A percentile compares a stretch with the other conserved stretches of the same genome.
Conservation (phyloP, 2,329 filamentous ascomycete genomes). For the Alternaria sp. region DNA sequence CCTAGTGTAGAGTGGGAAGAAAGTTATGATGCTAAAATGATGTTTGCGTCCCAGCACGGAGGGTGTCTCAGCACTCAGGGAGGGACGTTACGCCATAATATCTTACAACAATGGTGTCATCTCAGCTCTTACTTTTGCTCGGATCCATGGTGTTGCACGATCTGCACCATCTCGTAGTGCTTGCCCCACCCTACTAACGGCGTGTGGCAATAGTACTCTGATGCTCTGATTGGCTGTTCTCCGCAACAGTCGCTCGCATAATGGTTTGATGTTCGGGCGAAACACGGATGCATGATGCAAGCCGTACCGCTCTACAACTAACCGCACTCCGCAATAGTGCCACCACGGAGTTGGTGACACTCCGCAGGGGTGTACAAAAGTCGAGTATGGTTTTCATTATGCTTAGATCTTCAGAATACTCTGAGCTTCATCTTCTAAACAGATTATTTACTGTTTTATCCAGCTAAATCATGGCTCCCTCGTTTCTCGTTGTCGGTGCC, state of each 20-base stretch:
- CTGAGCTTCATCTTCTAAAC: not conserved
- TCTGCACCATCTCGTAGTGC: not conserved
- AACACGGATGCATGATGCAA: too few relatives aligned
- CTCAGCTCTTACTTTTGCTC: not conserved
- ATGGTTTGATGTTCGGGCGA: not conserved
- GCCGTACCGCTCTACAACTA: too few relatives aligned
- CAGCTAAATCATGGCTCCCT: conserved; percentile 10
- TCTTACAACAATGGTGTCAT: not conserved
- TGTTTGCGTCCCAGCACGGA: too few relatives aligned
- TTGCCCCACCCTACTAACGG: not conserved
- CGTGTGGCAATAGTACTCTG: not conserved
- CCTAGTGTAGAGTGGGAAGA: too few relatives aligned
- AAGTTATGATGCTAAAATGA: too few relatives aligned
- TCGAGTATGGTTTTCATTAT: not conserved
- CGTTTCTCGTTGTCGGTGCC: conserved; percentile 24
- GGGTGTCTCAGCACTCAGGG: too few relatives aligned
- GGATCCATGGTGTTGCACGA: not conserved
- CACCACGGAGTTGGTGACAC: not conserved
- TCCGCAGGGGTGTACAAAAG: not conserved
- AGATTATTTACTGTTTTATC: too few relatives aligned
- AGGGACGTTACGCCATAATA: not conserved
- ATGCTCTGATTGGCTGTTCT: not conserved
- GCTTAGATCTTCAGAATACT: not conserved
- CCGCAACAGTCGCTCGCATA: not conserved
- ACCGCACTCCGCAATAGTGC: too few relatives aligned